Evolutionary conservation across 768 basidiomycete genomes (phyloP).

Genomic region (Hericium erinaceus): DNA sequence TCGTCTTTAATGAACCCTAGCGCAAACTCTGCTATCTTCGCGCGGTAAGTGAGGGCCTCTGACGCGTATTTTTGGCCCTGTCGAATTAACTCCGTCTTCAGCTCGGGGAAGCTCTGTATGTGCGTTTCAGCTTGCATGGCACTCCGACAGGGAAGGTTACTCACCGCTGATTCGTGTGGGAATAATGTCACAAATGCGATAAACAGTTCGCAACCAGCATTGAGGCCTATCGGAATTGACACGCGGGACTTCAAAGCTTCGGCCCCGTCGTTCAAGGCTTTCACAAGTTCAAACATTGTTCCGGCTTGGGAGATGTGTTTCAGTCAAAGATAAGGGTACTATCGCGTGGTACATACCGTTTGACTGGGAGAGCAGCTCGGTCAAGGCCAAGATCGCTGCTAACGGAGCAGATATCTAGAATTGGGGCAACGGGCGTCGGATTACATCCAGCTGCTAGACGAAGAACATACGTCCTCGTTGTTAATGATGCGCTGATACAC

Average conservation of each 20-base stretch:
- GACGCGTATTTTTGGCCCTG: conserved; percentile 73
- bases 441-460: not conserved
- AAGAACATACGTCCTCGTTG: conserved; percentile 46
- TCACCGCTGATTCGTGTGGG: conserved; percentile 72
- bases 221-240: conserved; percentile 73
- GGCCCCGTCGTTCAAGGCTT: conserved; percentile 72
- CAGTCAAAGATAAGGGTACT: conserved; percentile 2
- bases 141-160: conserved; percentile 21
- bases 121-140: conserved; percentile 3
- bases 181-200: conserved; percentile 81
- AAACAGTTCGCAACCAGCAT: conserved; percentile 87
- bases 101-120: conserved; percentile 66
- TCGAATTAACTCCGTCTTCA: conserved; percentile 74
- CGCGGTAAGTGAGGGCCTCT: conserved; percentile 77
- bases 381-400: conserved; percentile 81
- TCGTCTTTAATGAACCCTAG: conserved; percentile 93
- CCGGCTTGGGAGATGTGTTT: conserved; percentile 41
- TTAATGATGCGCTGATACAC: conserved; percentile 53
- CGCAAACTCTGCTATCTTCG: conserved; percentile 83
- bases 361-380: conserved; percentile 73
- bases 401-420: conserved; percentile 71
- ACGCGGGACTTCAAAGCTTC: conserved; percentile 50
- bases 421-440: conserved; percentile 2
- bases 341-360: conserved; percentile 37
- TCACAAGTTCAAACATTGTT: conserved; percentile 89